Evolutionary conservation across 306 rosid species (phyloP).

Genomic region (Malus asiatica): DNA sequence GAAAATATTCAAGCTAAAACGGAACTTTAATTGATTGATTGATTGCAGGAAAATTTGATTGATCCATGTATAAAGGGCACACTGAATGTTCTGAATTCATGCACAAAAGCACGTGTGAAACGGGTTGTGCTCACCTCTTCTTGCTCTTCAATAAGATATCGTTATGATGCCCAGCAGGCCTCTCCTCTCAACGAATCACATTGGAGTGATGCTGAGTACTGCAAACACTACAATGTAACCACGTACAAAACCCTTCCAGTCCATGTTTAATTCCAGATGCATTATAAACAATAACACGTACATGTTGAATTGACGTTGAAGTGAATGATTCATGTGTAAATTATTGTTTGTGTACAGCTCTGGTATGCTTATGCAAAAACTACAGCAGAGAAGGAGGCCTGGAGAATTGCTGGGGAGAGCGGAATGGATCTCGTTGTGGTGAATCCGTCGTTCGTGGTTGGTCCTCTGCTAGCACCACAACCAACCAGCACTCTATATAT

Average conservation of each 20-base stretch:
- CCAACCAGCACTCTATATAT: constrained; percentile 64
- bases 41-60: constrained; percentile 46
- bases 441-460: constrained; percentile 69
- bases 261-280: neutral
- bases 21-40: neutral
- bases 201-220: constrained; percentile 71
- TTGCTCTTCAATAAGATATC: constrained; percentile 72
- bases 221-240: constrained; percentile 57
- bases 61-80: constrained; percentile 72
- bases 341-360: constrained; percentile 36
- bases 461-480: constrained; percentile 71
- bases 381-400: constrained; percentile 65
- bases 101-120: constrained; percentile 52
- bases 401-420: constrained; percentile 51
- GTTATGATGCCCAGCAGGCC: constrained; percentile 40
- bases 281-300: neutral
- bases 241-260: neutral
- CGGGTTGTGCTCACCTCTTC: constrained; percentile 76
- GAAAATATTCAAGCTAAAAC: neutral
- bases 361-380: constrained; percentile 94
- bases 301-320: neutral
- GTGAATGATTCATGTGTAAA: neutral
- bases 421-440: constrained; percentile 71
- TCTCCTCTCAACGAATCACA: constrained; percentile 72
- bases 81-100: constrained; percentile 59